Base-by-base conservation (phyloP, 108 stramenopile genomes). In the Stephanodiscus triporus region DNA sequence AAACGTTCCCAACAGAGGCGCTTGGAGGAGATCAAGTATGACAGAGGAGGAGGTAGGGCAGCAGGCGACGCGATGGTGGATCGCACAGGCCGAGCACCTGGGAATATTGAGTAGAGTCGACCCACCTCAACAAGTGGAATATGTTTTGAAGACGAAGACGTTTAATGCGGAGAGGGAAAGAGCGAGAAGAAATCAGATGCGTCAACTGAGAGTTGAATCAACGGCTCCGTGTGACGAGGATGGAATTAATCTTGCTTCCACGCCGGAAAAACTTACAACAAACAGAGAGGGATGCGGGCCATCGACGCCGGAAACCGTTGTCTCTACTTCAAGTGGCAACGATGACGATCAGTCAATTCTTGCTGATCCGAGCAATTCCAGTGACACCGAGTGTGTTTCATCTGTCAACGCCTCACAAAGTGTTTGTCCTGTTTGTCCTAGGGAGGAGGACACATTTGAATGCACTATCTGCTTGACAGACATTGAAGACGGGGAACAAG, bases 391-490 rank as follows among this genome's bases (percentile, higher is more conserved):
- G 40, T 11, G 40, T 40, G 40, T 40, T 40, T 40, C 40, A 40
- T 40, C 40, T 9, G 40, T 9, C 40, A 11, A 40, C 10, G 9
- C 11, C 40, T 40, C 40, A 40, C 40, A 40, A 40, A 40, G 9
- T 9, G 40, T 11, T 9, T 40, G 40, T 40, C 10, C 40, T 55
- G 40, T 27, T 43, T 37, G 23, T 13, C 24, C 16, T 43, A 63
- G 59, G 7, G 77, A 73, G 2, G 62, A 68, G 56, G 82, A 85
- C 27, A 68, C 19, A 23, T 69, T 73, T 34, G 69, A 70, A 14
- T 92, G 91, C 49, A 79, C 88, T 36, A 92, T 92, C 27, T 92
- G 91, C 42, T 65, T 89, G 6, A 68, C 61, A 13, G 59, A 70
- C 13, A 67, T 92, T 29, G 76, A 80, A 72, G 87, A 88, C 55